A percentile compares a stretch with the other conserved stretches of the same genome.
Conservation (phyloP, 2,329 filamentous ascomycete species). For the Colletotrichum phormii region DNA sequence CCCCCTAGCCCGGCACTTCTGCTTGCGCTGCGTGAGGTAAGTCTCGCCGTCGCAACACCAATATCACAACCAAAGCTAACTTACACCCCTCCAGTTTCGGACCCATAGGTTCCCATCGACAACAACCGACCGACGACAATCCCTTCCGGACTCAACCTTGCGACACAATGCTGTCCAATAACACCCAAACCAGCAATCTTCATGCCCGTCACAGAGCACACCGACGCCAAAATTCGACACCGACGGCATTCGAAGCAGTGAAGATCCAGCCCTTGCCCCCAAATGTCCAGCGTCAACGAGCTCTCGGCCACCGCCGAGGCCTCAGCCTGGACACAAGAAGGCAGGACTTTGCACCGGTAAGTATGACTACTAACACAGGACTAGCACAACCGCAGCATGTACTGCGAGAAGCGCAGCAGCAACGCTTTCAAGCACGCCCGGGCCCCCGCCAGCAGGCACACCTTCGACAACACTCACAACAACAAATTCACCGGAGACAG, state of each 20-base stretch:
- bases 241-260: conserved; percentile 79
- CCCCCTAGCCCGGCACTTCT: conserved; percentile 77
- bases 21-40: conserved; percentile 88
- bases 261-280: conserved; percentile 74
- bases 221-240: conserved; percentile 89
- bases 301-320: conserved; percentile 78
- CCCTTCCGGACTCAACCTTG: conserved; percentile 75
- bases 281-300: conserved; percentile 57
- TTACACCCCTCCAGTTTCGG: conserved; percentile 54
- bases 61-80: conserved; percentile 28
- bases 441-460: conserved; percentile 60
- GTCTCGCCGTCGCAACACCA: conserved; percentile 37
- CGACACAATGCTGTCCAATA: conserved; percentile 84
- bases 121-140: conserved; percentile 63
- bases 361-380: conserved; percentile 66
- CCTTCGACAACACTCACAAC: conserved; percentile 49
- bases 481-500: conserved; percentile 53
- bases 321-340: conserved; percentile 83
- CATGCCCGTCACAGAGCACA: conserved; percentile 81
- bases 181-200: conserved; percentile 71
- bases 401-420: conserved; percentile 92
- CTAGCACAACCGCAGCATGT: conserved; percentile 76
- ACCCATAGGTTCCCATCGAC: conserved; percentile 63
- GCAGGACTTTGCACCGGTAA: conserved; percentile 65
- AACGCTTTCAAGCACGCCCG: conserved; percentile 81